These are phyloP conservation scores for Clavispora phyllophila DNA, from an alignment of 805 yeast genomes.

Conservation along the genomic window DNA sequence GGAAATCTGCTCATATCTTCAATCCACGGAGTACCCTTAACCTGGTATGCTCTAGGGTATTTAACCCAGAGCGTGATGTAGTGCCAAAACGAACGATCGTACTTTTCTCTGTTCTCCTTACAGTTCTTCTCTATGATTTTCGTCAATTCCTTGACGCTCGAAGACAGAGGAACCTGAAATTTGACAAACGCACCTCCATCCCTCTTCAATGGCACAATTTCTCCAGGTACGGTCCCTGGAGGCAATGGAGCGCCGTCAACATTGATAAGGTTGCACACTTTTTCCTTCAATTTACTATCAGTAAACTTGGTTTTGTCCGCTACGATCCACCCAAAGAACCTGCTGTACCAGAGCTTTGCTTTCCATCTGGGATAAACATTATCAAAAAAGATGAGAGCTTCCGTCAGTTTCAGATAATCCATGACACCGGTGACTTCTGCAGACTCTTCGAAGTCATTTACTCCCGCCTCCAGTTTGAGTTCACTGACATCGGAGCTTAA, in stretches of 20 bases:
- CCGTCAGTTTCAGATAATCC: conserved; percentile 25
- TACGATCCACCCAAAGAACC: conserved; percentile 17
- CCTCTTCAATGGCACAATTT: conserved; percentile 63
- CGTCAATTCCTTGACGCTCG: conserved; percentile 49
- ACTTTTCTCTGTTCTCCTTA: conserved; percentile 13
- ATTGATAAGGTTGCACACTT: conserved; percentile 13
- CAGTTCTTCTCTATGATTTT: conserved; percentile 46
- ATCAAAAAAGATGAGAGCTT: conserved; percentile 34
- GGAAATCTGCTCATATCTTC: conserved; percentile 86
- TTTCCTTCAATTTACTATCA: conserved; percentile 11
- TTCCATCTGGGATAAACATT: conserved; percentile 28
- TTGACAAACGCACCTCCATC: conserved; percentile 96
- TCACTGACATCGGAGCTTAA: conserved; percentile 23
- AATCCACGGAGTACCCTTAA: conserved; percentile 93
- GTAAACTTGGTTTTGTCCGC: conserved; percentile 10
- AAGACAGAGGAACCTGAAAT: conserved; percentile 53
- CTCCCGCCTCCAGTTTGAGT: conserved; percentile 28
- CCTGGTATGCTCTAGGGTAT: conserved; percentile 58
- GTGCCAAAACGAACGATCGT: conserved; percentile 10
- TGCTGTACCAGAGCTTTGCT: conserved; percentile 20
- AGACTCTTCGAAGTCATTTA: conserved; percentile 24
- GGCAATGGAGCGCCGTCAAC: conserved; percentile 26
- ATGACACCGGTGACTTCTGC: conserved; percentile 39
- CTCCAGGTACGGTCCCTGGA: conserved; percentile 38
- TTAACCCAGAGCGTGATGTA: neutral